These are phyloP conservation scores for Asterella californica DNA, from an alignment of 225 moss, liverwort and hornwort genomes.

Conservation along the genomic window DNA sequence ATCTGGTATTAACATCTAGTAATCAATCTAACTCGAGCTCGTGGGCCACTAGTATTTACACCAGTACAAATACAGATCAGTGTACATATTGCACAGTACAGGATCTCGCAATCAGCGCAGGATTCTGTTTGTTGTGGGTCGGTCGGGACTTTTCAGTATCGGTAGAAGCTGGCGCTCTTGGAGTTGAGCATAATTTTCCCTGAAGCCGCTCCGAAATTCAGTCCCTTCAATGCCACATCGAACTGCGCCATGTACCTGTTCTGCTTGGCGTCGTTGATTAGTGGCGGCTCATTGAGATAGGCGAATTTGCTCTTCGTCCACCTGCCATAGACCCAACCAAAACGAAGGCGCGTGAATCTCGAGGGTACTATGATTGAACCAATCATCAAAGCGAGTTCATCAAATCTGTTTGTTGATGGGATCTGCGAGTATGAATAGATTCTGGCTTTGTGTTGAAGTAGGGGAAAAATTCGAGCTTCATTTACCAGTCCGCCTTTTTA, in stretches of 20 bases:
- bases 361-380: not conserved
- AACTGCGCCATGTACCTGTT: slow-evolving; percentile 32
- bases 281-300: slow-evolving; percentile 45
- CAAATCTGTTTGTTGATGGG: not conserved
- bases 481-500: slow-evolving; percentile 22
- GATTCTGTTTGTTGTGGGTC: not conserved
- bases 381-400: not conserved
- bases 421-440: not conserved
- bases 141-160: not conserved
- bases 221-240: slow-evolving; percentile 32
- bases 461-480: not conserved
- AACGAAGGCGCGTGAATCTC: not conserved
- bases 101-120: not conserved
- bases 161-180: slow-evolving; percentile 12
- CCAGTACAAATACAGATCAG: not conserved
- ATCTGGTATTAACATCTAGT: not conserved
- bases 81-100: not conserved
- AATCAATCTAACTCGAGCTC: not conserved
- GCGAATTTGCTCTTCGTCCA: slow-evolving; percentile 47
- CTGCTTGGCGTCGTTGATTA: slow-evolving; percentile 7
- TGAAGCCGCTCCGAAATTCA: not conserved
- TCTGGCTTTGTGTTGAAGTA: not conserved
- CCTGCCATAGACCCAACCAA: slow-evolving; percentile 11
- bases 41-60: slow-evolving; percentile 2
- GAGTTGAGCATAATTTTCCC: not conserved